These are phyloP conservation scores for Begonia masoniana DNA, from an alignment of 306 rosid genomes.

Conservation along the genomic window DNA sequence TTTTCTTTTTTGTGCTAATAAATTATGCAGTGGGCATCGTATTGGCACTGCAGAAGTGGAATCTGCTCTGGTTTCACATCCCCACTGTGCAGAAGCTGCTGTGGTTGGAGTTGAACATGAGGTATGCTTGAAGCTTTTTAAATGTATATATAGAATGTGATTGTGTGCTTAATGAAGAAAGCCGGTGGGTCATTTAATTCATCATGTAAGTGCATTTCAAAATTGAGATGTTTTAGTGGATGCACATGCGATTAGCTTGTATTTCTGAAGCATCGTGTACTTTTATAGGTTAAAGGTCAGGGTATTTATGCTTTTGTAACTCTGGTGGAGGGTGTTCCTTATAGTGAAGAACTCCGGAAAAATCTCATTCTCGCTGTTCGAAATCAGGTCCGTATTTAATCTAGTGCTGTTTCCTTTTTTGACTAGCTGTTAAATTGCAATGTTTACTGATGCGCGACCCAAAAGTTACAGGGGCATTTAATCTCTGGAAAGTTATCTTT, in stretches of 20 bases:
- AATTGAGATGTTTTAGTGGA: constrained; percentile 6
- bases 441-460: too few relatives aligned
- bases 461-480: too few relatives aligned
- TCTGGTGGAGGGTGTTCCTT: constrained; percentile 74
- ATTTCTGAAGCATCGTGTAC: constrained; percentile 13
- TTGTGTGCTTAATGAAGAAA: constrained; percentile 1
- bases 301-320: constrained; percentile 91
- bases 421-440: neutral
- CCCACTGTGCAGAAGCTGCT: constrained; percentile 93
- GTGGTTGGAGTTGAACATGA: constrained; percentile 96
- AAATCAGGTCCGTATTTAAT: constrained; percentile 52
- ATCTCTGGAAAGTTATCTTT: too few relatives aligned
- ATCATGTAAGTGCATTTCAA: neutral
- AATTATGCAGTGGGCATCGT: constrained; percentile 85
- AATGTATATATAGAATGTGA: neutral
- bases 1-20: constrained; percentile 4
- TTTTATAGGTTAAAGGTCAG: constrained; percentile 85
- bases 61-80: constrained; percentile 92
- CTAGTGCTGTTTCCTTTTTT: constrained; percentile 6
- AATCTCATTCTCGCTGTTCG: constrained; percentile 61
- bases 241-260: constrained; percentile 8
- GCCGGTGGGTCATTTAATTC: neutral
- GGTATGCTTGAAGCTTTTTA: constrained; percentile 30
- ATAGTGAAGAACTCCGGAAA: constrained; percentile 82
- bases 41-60: constrained; percentile 99